phyloP scores from a whole-genome alignment of 2,329 filamentous ascomycete species.

The Exutisphaerella laricina region DNA sequence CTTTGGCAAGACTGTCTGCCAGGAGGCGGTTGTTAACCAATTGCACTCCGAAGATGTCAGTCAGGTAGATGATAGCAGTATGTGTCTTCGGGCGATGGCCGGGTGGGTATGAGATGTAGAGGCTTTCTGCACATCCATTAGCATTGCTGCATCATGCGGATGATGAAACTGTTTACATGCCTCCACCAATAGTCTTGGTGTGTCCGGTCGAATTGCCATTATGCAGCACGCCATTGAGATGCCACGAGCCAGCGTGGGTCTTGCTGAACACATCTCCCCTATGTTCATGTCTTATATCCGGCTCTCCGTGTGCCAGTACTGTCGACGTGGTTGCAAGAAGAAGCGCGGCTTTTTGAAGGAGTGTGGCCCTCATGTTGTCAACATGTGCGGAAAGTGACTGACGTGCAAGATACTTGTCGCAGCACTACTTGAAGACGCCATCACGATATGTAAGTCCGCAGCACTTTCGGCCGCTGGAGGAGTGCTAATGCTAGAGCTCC shows the following conservation, averaged over 20 bases:
- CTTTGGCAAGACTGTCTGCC: constrained; percentile 32
- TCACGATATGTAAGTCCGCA: too few relatives aligned
- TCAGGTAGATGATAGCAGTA: constrained; percentile 31
- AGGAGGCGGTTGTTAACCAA: constrained; percentile 32
- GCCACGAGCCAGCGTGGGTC: constrained; percentile 5
- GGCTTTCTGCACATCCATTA: constrained; percentile 14
- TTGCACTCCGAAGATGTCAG: constrained; percentile 34
- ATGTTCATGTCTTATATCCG: constrained; percentile 19
- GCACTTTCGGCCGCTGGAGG: too few relatives aligned
- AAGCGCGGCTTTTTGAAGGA: neutral
- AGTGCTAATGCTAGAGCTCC: too few relatives aligned
- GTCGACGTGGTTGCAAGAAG: constrained; percentile 13
- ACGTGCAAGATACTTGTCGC: too few relatives aligned
- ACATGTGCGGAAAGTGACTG: too few relatives aligned
- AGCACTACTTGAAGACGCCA: too few relatives aligned
- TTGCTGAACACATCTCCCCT: constrained; percentile 18
- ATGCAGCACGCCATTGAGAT: constrained; percentile 15
- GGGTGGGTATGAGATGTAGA: constrained; percentile 21
- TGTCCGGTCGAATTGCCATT: constrained; percentile 18
- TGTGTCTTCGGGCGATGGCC: constrained; percentile 8
- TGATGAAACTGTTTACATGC: constrained; percentile 9
- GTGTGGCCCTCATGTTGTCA: constrained; percentile 6
- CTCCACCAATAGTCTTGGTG: constrained; percentile 12
- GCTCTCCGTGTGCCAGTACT: constrained; percentile 13
- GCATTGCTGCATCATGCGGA: too few relatives aligned